Percentiles rank a stretch among this genome's conserved stretches.
Conservation (phyloP, 768 basidiomycete genomes). For the Leccinum pellstonianum region DNA sequence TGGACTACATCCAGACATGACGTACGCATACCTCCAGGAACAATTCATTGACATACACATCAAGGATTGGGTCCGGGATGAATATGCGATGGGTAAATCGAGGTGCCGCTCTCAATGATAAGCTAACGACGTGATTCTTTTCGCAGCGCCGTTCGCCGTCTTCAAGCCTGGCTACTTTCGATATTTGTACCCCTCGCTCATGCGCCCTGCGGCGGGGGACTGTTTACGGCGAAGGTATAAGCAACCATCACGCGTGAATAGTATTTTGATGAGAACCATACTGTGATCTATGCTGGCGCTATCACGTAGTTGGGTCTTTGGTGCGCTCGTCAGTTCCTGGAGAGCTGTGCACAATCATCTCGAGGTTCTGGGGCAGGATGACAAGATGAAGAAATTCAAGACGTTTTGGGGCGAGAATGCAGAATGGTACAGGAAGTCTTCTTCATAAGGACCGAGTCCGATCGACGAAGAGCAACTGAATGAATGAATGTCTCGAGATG, state of each 20-base stretch:
- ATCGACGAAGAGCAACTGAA: too few species aligned
- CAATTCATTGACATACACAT: slow-evolving; percentile 16
- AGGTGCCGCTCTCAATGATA: not conserved
- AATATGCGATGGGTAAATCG: too few species aligned
- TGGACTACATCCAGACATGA: slow-evolving; percentile 4
- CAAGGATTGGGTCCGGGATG: too few species aligned
- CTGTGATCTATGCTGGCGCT: not conserved
- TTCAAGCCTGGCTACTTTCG: slow-evolving; percentile 41
- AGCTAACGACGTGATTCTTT: not conserved
- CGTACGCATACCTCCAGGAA: not conserved
- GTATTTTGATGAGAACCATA: not conserved
- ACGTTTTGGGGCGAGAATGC: slow-evolving; percentile 28
- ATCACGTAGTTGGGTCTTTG: slow-evolving; percentile 35
- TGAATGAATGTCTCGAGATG: not conserved
- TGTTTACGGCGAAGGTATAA: slow-evolving; percentile 21
- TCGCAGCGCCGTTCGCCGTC: slow-evolving; percentile 36
- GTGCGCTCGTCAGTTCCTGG: slow-evolving; percentile 39
- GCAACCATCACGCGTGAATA: slow-evolving; percentile 37
- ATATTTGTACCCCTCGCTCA: slow-evolving; percentile 32
- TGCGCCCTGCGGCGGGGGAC: slow-evolving; percentile 24
- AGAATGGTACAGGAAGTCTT: slow-evolving; percentile 24
- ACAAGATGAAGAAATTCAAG: slow-evolving; percentile 21
- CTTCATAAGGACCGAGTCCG: not conserved
- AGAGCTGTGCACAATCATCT: slow-evolving; percentile 32
- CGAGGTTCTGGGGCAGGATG: slow-evolving; percentile 7